Evolutionary conservation across 768 basidiomycete genomes (phyloP).

Genomic region (Boletus sp.): DNA sequence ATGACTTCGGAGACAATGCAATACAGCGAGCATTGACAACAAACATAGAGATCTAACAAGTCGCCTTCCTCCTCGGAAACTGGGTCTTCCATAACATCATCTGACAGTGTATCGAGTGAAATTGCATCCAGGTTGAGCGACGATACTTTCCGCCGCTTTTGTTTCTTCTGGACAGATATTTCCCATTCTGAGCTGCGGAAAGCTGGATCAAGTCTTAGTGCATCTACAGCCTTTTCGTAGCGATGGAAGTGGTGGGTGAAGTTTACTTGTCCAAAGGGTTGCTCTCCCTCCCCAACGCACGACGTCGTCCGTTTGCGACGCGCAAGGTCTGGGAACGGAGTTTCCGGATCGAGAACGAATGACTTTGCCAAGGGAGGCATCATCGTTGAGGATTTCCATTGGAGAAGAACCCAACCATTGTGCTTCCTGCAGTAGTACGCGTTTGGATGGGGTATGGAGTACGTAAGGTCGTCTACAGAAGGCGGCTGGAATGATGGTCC

Average conservation of each 20-base stretch:
- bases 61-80: constrained; percentile 44
- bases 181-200: constrained; percentile 62
- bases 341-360: constrained; percentile 41
- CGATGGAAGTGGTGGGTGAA: constrained; percentile 81
- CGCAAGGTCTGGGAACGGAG: constrained; percentile 53
- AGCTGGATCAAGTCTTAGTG: constrained; percentile 64
- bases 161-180: constrained; percentile 46
- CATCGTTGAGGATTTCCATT: constrained; percentile 63
- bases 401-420: constrained; percentile 78
- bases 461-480: constrained; percentile 62
- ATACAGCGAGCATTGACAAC: constrained; percentile 81
- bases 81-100: constrained; percentile 33
- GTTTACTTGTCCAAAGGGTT: constrained; percentile 47
- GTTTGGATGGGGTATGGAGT: constrained; percentile 74
- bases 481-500: constrained; percentile 37
- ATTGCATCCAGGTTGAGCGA: constrained; percentile 34
- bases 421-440: constrained; percentile 82
- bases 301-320: constrained; percentile 48
- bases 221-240: constrained; percentile 68
- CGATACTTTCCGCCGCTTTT: constrained; percentile 52
- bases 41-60: constrained; percentile 75
- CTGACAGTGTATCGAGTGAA: constrained; percentile 22
- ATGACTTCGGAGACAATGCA: constrained; percentile 68
- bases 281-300: constrained; percentile 54
- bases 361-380: constrained; percentile 60